These are phyloP conservation scores for Suillus brevipes DNA, from an alignment of 768 basidiomycete species.

Conservation along the genomic window DNA sequence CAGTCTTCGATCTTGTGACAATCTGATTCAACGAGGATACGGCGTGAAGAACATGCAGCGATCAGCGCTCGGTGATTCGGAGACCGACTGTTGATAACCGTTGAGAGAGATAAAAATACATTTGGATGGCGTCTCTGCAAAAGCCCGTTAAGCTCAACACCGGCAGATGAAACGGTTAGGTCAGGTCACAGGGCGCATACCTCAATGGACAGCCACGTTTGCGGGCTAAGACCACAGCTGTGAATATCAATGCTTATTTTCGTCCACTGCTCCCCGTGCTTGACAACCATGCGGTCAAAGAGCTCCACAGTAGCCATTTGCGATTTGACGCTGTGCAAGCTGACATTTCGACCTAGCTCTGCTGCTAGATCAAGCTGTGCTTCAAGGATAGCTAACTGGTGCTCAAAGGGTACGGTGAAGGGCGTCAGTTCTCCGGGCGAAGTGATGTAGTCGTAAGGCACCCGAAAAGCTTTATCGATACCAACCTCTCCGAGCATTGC, in stretches of 20 bases:
- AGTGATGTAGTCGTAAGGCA: conserved; percentile 59
- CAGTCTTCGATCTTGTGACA: conserved; percentile 64
- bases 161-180: not conserved
- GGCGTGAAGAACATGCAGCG: conserved; percentile 55
- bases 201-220: conserved; percentile 76
- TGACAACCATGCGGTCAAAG: conserved; percentile 56
- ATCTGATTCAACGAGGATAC: conserved; percentile 88
- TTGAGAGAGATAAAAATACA: conserved; percentile 85
- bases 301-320: conserved; percentile 68
- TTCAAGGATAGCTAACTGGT: conserved; percentile 81
- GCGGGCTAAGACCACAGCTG: conserved; percentile 80
- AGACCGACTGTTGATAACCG: conserved; percentile 77
- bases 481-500: conserved; percentile 95
- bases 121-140: conserved; percentile 69
- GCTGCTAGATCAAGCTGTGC: conserved; percentile 86
- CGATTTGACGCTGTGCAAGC: conserved; percentile 84
- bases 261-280: conserved; percentile 58
- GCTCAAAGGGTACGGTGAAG: conserved; percentile 75
- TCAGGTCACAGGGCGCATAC: conserved; percentile 40
- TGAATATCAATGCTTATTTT: conserved; percentile 85
- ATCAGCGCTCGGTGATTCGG: conserved; percentile 65
- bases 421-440: conserved; percentile 62
- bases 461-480: conserved; percentile 76
- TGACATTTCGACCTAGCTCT: conserved; percentile 73
- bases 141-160: not conserved